phyloP scores from a whole-genome alignment of 768 basidiomycete species.

The Imleria badia region DNA sequence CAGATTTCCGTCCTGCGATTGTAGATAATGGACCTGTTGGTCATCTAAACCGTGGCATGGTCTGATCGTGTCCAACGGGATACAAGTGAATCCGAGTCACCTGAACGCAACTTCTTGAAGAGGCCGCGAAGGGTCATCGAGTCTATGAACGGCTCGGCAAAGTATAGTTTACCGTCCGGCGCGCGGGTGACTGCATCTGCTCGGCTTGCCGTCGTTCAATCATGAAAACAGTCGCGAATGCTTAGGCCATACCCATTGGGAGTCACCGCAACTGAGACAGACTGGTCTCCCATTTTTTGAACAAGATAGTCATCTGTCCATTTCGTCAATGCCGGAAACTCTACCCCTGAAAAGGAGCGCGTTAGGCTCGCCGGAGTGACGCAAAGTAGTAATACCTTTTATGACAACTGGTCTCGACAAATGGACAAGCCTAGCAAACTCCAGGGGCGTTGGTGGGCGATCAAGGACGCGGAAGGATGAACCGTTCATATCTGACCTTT shows the following conservation, averaged over 20 bases:
- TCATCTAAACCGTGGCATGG: slow-evolving; percentile 1
- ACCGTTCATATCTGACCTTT: slow-evolving; percentile 57
- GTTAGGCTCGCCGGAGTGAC: not conserved
- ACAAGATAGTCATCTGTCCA: slow-evolving; percentile 72
- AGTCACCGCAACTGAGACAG: slow-evolving; percentile 75
- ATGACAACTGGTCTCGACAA: slow-evolving; percentile 74
- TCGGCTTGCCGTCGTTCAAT: slow-evolving; percentile 42
- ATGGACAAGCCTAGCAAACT: slow-evolving; percentile 68
- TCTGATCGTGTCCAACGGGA: not conserved
- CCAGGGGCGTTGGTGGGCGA: slow-evolving; percentile 58
- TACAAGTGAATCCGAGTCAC: slow-evolving; percentile 18
- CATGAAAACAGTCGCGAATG: slow-evolving; percentile 2
- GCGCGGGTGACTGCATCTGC: slow-evolving; percentile 71
- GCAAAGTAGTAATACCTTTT: slow-evolving; percentile 48
- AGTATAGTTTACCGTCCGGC: slow-evolving; percentile 58
- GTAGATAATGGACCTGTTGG: slow-evolving; percentile 64
- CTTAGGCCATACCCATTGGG: slow-evolving; percentile 67
- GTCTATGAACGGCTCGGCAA: slow-evolving; percentile 71
- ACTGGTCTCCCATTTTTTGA: slow-evolving; percentile 48
- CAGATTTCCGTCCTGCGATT: slow-evolving; percentile 91
- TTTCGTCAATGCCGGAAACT: slow-evolving; percentile 43
- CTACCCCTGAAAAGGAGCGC: slow-evolving; percentile 40
- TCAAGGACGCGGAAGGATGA: slow-evolving; percentile 48
- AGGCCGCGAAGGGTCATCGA: slow-evolving; percentile 65
- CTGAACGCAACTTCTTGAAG: slow-evolving; percentile 41